Evolutionary conservation across 768 basidiomycete species (phyloP), one percentile per base, ranked within the genome.

Genomic region (Sporobolomyces pararoseus): DNA sequence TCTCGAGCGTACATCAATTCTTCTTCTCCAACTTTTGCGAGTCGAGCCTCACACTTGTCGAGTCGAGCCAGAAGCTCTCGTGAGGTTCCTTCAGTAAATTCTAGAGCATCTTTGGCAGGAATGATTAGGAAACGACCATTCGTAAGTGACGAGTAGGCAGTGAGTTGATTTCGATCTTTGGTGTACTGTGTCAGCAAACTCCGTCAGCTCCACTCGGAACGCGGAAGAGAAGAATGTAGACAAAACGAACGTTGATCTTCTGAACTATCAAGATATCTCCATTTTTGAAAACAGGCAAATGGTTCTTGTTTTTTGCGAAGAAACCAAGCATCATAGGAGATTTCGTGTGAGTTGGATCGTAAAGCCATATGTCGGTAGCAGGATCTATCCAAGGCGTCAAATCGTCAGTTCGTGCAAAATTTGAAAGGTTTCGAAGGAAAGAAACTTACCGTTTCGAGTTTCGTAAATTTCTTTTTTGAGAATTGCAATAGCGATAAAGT

Each of bases 211-310:
- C n/a, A n/a, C 29, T 37, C 19, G 21, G 2, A 7, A 25, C 1
- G 32, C 1, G 0, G 34, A 13, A 0, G 29, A 17, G 14, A 7
- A 37, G 6, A 23, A 4, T 1, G 6, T 14, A 25, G 27, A 16
- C 39, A 42, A 14, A 19, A 39, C 69, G 17, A 17, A 70, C 69
- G 31, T 70, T 62, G n/a, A 70, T 23, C 2, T 32, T 6, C 29
- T 65, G 69, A 1, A 70, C 1, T 9, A 70, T 37, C 23, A 66
- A 23, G 29, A 70, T 50, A 47, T 70, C 69, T 35, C 69, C 69
- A 31, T 65, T 39, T 4, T 62, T 10, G 27, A 54, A 6, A 9
- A 21, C 16, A 1, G 59, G 64, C 2, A 55, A 4, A 14, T 60
- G 5, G 9, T 27, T 2, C 16, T 51, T 49, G 3, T 3, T 13